A percentile compares a stretch with the other conserved stretches of the same genome.
phyloP scores from a whole-genome alignment of 108 stramenopile species.

The Nitzschia sp. region DNA sequence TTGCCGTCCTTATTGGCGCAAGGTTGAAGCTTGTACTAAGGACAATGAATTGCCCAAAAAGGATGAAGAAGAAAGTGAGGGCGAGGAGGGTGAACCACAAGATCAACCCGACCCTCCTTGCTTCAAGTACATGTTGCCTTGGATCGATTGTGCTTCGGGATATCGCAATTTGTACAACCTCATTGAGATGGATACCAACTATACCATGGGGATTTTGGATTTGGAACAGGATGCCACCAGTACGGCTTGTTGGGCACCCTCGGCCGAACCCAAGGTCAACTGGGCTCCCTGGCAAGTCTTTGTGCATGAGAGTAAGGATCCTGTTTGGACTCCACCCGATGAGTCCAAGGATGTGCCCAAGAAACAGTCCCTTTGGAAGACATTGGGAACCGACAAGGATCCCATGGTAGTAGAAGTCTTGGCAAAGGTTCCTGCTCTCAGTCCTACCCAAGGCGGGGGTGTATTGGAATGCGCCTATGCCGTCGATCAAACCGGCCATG shows the following conservation, averaged over 20 bases:
- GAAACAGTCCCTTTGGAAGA: slow-evolving; percentile 38
- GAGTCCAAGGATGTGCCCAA: not conserved
- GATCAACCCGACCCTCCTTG: slow-evolving; percentile 46
- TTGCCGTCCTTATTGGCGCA: slow-evolving; percentile 79
- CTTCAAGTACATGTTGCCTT: slow-evolving; percentile 73
- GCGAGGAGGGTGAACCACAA: slow-evolving; percentile 26
- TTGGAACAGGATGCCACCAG: slow-evolving; percentile 30
- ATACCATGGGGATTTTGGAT: slow-evolving; percentile 48
- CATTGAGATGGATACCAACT: slow-evolving; percentile 57
- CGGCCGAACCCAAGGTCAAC: slow-evolving; percentile 30
- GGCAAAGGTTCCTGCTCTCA: slow-evolving; percentile 36
- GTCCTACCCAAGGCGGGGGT: slow-evolving; percentile 37
- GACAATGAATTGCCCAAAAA: slow-evolving; percentile 70
- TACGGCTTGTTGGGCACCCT: slow-evolving; percentile 22
- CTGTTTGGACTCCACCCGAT: not conserved
- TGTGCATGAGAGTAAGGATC: slow-evolving; percentile 1
- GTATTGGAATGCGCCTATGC: slow-evolving; percentile 78
- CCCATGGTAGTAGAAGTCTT: slow-evolving; percentile 54
- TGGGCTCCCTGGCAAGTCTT: slow-evolving; percentile 41
- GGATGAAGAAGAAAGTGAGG: slow-evolving; percentile 39
- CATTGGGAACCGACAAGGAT: slow-evolving; percentile 36
- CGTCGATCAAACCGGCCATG: slow-evolving; percentile 67
- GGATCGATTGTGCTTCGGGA: slow-evolving; percentile 63
- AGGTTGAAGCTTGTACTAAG: slow-evolving; percentile 83
- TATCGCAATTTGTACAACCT: slow-evolving; percentile 67